Evolutionary conservation across 179 eudicot genomes (phyloP).

Genomic region (Carnegiea gigantea): DNA sequence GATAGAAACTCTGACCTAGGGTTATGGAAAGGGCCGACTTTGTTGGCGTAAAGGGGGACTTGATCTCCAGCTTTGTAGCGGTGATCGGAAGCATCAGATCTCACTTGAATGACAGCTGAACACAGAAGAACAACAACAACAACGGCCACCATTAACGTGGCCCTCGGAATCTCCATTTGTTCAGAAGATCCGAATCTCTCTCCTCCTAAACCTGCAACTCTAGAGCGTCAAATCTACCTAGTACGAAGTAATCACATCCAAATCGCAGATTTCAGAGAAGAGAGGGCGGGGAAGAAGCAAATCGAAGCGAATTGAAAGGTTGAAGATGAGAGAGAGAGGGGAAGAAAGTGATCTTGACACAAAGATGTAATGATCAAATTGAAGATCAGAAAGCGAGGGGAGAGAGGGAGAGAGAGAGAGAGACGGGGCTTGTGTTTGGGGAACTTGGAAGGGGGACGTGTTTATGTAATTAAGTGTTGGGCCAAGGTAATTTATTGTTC

Average conservation of each 20-base stretch:
- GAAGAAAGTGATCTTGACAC: background rate
- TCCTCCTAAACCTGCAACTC: background rate
- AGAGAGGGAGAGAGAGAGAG: too few species aligned
- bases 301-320: background rate
- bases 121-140: conserved; percentile 15
- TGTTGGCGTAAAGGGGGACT: conserved; percentile 63
- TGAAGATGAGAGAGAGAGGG: conserved; percentile 3
- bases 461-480: too few species aligned
- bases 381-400: too few species aligned
- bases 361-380: background rate
- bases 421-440: too few species aligned
- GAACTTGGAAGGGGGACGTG: too few species aligned
- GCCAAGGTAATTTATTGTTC: too few species aligned
- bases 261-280: background rate
- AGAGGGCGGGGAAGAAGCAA: background rate
- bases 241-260: background rate
- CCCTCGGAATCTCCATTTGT: conserved; percentile 36
- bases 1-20: conserved; percentile 40
- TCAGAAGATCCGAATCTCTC: background rate
- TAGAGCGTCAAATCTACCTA: background rate
- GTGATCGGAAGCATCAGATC: conserved; percentile 56
- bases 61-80: conserved; percentile 51
- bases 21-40: conserved; percentile 67
- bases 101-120: conserved; percentile 25
- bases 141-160: conserved; percentile 31